A percentile compares a stretch with the other conserved stretches of the same genome.
These are phyloP conservation scores for Rhododendron henanense DNA, from an alignment of 148 eudicot species.

Conservation along the genomic window DNA sequence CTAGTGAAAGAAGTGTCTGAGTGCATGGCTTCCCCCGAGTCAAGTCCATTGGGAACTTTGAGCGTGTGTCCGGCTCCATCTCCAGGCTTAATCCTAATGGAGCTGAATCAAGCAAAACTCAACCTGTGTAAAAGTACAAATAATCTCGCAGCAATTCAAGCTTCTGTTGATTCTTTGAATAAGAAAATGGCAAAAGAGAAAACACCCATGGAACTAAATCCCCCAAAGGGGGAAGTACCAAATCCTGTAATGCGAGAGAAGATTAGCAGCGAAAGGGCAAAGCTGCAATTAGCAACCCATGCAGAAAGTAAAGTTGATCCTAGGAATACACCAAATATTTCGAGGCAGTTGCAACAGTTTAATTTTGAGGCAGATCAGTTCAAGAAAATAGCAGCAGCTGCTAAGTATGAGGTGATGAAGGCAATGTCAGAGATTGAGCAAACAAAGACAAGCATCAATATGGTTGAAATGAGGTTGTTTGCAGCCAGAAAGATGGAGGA, in stretches of 20 bases:
- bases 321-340: conserved; percentile 20
- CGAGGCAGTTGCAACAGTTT: conserved; percentile 40
- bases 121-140: conserved; percentile 49
- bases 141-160: conserved; percentile 62
- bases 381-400: conserved; percentile 74
- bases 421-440: conserved; percentile 81
- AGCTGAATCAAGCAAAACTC: conserved; percentile 65
- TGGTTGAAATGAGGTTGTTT: conserved; percentile 81
- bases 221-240: conserved; percentile 12
- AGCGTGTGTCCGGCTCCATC: conserved; percentile 34
- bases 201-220: conserved; percentile 7
- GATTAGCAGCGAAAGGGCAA: background rate
- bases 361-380: conserved; percentile 76
- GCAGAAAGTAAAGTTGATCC: conserved; percentile 14
- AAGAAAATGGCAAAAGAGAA: conserved; percentile 49
- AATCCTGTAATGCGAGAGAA: conserved; percentile 5
- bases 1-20: conserved; percentile 46
- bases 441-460: conserved; percentile 63
- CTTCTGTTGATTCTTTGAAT: conserved; percentile 62
- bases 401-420: conserved; percentile 69
- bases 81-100: conserved; percentile 49
- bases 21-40: conserved; percentile 14
- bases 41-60: conserved; percentile 12
- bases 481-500: conserved; percentile 91
- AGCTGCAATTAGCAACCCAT: conserved; percentile 6